phyloP scores from a whole-genome alignment of 78 protist genomes.

The Protostelium mycophagum region DNA sequence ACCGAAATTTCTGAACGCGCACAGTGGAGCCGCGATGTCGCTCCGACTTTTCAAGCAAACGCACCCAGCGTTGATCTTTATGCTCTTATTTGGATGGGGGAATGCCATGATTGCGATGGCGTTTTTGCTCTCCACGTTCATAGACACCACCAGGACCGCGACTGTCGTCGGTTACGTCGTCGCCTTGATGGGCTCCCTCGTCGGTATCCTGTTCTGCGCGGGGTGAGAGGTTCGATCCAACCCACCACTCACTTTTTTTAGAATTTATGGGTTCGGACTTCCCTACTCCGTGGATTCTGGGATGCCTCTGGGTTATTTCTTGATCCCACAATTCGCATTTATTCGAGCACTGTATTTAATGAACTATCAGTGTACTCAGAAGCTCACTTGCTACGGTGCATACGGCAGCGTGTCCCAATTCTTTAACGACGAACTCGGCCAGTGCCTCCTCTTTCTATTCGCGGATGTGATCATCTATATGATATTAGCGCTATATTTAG shows the following conservation, averaged over 20 bases:
- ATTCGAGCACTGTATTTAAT: conserved; percentile 40
- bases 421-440: conserved; percentile 7
- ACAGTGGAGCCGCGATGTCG: neutral
- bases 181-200: conserved; percentile 48
- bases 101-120: conserved; percentile 37
- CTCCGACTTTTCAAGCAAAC: conserved; percentile 16
- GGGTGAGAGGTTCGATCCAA: conserved; percentile 2
- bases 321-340: conserved; percentile 58
- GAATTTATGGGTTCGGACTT: neutral
- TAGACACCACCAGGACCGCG: conserved; percentile 32
- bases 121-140: conserved; percentile 47
- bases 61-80: conserved; percentile 5
- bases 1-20: no score
- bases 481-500: conserved; percentile 61
- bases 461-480: conserved; percentile 48
- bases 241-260: neutral
- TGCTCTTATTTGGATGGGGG: conserved; percentile 61
- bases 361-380: conserved; percentile 28
- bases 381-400: conserved; percentile 2
- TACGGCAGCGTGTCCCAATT: neutral
- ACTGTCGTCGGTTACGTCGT: conserved; percentile 52
- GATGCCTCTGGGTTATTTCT: neutral
- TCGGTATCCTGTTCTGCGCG: conserved; percentile 16
- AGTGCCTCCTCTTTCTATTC: conserved; percentile 29
- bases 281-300: neutral